Conservation (phyloP, 2,329 filamentous ascomycete species). For the Aspergillus neoniger region DNA sequence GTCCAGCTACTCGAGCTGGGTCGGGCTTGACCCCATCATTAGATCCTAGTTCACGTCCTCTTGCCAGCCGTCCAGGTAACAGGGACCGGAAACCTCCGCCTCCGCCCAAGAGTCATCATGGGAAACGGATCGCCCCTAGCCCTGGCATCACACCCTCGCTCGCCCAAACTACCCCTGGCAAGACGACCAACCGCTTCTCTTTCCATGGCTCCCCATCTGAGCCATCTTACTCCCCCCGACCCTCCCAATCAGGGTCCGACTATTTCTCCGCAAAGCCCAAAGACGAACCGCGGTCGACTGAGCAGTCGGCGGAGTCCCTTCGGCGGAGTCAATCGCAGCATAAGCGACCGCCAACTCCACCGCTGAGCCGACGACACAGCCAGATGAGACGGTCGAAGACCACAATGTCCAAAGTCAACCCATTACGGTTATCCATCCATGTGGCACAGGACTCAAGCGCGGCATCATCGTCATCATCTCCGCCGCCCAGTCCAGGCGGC, state of each 20-base stretch:
- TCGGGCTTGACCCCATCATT: conserved; percentile 60
- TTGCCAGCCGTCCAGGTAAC: conserved; percentile 31
- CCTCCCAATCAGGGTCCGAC: conserved; percentile 57
- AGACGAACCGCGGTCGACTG: conserved; percentile 16
- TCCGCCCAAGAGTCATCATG: conserved; percentile 75
- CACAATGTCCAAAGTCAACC: conserved; percentile 35
- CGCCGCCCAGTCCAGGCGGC: conserved; percentile 32
- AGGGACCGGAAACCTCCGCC: conserved; percentile 67
- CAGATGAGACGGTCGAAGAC: conserved; percentile 44
- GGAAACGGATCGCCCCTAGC: conserved; percentile 65
- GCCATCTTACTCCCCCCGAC: conserved; percentile 26
- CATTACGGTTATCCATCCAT: conserved; percentile 38
- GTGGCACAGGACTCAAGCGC: conserved; percentile 49
- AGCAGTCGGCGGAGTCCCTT: conserved; percentile 26
- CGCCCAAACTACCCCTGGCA: conserved; percentile 26
- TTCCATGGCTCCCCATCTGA: conserved; percentile 29
- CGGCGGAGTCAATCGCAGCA: conserved; percentile 37
- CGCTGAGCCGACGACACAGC: conserved; percentile 51
- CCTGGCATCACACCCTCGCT: conserved; percentile 29
- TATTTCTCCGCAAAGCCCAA: conserved; percentile 33
- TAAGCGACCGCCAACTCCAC: conserved; percentile 51
- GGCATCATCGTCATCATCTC: conserved; percentile 16
- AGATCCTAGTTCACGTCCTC: conserved; percentile 49
- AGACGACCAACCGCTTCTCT: conserved; percentile 30
- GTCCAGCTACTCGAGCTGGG: conserved; percentile 58